Percentiles rank a stretch among this genome's conserved stretches.
These are phyloP conservation scores for Solanum hybrid DNA, from an alignment of 305 asterid species.

Conservation along the genomic window DNA sequence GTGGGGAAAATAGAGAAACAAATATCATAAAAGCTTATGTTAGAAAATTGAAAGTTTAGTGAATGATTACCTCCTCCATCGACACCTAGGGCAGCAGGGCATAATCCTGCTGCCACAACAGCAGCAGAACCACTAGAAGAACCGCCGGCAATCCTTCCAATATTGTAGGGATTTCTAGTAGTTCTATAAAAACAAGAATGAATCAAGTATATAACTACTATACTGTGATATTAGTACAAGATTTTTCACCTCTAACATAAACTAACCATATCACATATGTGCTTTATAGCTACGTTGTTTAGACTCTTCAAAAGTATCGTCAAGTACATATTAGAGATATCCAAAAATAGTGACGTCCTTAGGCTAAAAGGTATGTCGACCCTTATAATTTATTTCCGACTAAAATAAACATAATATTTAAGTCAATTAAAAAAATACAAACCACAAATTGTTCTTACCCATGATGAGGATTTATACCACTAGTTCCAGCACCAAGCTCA, in stretches of 20 bases:
- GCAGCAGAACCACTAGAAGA: slow-evolving; percentile 98
- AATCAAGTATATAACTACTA: not conserved
- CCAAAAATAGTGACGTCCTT: not conserved
- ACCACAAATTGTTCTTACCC: slow-evolving; percentile 34
- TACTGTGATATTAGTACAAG: not conserved
- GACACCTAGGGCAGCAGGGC: slow-evolving; percentile 90
- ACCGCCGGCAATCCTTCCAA: slow-evolving; percentile 70
- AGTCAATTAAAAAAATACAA: not conserved
- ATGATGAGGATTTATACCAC: slow-evolving; percentile 93
- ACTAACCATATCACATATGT: not conserved
- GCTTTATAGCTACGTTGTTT: not conserved
- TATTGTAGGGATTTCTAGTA: slow-evolving; percentile 62
- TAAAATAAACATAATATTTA: not conserved
- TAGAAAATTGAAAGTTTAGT: not conserved
- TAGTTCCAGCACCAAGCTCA: slow-evolving; percentile 91
- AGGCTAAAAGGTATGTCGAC: not conserved
- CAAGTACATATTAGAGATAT: not conserved
- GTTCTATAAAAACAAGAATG: slow-evolving; percentile 25
- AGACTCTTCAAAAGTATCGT: not conserved
- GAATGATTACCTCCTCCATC: slow-evolving; percentile 80
- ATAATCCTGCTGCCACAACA: slow-evolving; percentile 81
- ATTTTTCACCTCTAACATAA: not conserved
- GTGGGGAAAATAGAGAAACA: not conserved
- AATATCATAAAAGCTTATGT: not conserved
- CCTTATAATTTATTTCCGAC: not conserved